These are phyloP conservation scores for Fusarium pseudograminearum DNA, from an alignment of 2,329 filamentous ascomycete species.

Conservation along the genomic window DNA sequence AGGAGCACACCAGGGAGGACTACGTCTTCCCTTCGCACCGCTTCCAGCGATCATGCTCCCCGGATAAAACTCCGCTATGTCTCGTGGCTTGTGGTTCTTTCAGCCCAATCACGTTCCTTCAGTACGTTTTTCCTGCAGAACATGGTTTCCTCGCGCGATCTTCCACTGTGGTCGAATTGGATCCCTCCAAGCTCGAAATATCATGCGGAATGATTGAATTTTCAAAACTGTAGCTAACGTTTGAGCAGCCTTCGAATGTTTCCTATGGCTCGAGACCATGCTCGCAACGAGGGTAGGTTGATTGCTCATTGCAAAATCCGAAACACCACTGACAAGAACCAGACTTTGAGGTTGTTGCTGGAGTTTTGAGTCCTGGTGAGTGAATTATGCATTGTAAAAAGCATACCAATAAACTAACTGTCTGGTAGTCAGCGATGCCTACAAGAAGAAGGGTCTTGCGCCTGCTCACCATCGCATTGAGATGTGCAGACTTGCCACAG, in stretches of 20 bases:
- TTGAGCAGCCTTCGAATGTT: slow-evolving; percentile 65
- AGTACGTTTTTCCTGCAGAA: slow-evolving; percentile 17
- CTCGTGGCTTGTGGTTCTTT: slow-evolving; percentile 77
- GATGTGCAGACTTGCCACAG: slow-evolving; percentile 88
- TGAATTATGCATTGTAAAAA: slow-evolving; percentile 15
- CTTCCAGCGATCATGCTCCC: slow-evolving; percentile 66
- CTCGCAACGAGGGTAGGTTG: slow-evolving; percentile 59
- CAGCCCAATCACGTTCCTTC: slow-evolving; percentile 38
- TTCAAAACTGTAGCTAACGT: slow-evolving; percentile 6
- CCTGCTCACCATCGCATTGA: slow-evolving; percentile 58
- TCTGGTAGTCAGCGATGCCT: slow-evolving; percentile 50
- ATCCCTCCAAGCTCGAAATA: too few relatives aligned
- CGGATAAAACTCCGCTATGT: slow-evolving; percentile 71
- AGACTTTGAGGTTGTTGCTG: slow-evolving; percentile 84
- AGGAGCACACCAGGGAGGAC: slow-evolving; percentile 50
- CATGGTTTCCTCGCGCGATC: too few relatives aligned
- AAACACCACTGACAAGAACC: slow-evolving; percentile 10
- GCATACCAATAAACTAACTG: slow-evolving; percentile 3
- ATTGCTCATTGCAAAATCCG: neutral
- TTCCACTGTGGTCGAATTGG: neutral
- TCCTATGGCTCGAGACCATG: slow-evolving; percentile 85
- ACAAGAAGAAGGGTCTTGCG: slow-evolving; percentile 55
- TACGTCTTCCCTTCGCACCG: slow-evolving; percentile 73
- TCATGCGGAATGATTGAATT: neutral
- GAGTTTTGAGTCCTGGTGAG: slow-evolving; percentile 61